Conservation (phyloP, 192 early-diverging fungal genomes). For the Paraglomus occultum region DNA sequence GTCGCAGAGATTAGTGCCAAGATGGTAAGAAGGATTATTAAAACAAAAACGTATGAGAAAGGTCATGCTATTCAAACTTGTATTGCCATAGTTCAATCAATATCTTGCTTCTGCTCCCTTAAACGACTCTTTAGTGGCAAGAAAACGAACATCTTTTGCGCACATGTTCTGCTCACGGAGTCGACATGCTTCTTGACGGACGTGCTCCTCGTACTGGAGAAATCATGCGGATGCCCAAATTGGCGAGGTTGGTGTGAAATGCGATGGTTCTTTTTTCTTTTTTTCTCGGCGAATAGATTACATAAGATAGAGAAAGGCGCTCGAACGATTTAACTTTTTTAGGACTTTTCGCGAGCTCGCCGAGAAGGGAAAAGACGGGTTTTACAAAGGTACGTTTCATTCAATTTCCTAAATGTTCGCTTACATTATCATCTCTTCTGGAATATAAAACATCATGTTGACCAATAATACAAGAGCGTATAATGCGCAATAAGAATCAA, state of each 20-base stretch:
- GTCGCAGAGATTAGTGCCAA: slow-evolving; percentile 52
- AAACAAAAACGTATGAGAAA: slow-evolving; percentile 5
- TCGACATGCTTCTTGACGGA: slow-evolving; percentile 52
- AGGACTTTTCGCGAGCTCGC: slow-evolving; percentile 59
- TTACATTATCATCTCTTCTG: no score
- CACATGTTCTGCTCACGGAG: slow-evolving; percentile 40
- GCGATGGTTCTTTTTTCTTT: neutral
- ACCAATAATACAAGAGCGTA: no score
- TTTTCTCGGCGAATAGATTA: neutral
- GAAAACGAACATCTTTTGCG: slow-evolving; percentile 27
- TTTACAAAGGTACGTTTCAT: slow-evolving; percentile 55
- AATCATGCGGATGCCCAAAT: slow-evolving; percentile 57
- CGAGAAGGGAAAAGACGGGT: slow-evolving; percentile 59
- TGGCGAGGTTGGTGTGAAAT: slow-evolving; percentile 44
- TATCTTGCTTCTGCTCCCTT: neutral
- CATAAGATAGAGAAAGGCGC: no score
- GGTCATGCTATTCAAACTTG: slow-evolving; percentile 35
- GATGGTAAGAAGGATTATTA: slow-evolving; percentile 6
- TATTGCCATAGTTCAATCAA: slow-evolving; percentile 28
- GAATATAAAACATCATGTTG: no score
- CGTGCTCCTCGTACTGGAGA: slow-evolving; percentile 59
- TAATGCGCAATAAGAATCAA: no score
- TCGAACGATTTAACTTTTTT: neutral
- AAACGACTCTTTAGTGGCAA: no score
- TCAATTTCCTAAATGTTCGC: no score